These are phyloP conservation scores for Candida ficus DNA, from an alignment of 805 yeast species.

Conservation along the genomic window DNA sequence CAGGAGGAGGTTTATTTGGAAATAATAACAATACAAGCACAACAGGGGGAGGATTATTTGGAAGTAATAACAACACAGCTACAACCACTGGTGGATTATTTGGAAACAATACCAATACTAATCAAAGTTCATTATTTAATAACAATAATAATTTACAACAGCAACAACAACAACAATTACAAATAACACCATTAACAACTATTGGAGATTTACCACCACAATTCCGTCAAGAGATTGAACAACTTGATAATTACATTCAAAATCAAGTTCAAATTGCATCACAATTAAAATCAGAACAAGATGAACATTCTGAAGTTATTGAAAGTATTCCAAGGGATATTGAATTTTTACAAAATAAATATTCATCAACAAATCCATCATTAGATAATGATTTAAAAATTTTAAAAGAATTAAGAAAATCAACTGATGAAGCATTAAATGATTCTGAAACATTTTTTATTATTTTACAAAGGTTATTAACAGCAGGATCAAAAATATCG, in stretches of 20 bases:
- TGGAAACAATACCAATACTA: constrained; percentile 3
- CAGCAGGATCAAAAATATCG: constrained; percentile 53
- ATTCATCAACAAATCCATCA: constrained; percentile 63
- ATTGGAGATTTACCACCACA: constrained; percentile 70
- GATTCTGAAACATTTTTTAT: constrained; percentile 51
- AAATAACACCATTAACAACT: constrained; percentile 66
- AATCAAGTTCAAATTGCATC: constrained; percentile 71
- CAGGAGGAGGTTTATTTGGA: background rate
- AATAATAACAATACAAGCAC: background rate
- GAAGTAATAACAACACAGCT: background rate
- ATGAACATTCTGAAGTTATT: constrained; percentile 59
- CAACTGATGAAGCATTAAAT: constrained; percentile 32
- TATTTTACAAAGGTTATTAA: constrained; percentile 43
- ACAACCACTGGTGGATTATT: constrained; percentile 10
- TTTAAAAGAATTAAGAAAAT: constrained; percentile 39
- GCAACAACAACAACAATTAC: constrained; percentile 36
- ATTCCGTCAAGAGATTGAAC: constrained; percentile 63
- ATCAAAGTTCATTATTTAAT: constrained; percentile 25
- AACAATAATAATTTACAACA: constrained; percentile 18
- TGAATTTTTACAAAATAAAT: constrained; percentile 53
- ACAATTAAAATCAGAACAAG: constrained; percentile 53
- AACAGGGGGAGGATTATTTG: background rate
- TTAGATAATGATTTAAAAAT: constrained; percentile 42
- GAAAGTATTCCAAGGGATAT: constrained; percentile 72
- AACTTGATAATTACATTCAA: constrained; percentile 66